Base-by-base conservation (phyloP, 2,329 filamentous ascomycete species). In the Ramularia endophylla region DNA sequence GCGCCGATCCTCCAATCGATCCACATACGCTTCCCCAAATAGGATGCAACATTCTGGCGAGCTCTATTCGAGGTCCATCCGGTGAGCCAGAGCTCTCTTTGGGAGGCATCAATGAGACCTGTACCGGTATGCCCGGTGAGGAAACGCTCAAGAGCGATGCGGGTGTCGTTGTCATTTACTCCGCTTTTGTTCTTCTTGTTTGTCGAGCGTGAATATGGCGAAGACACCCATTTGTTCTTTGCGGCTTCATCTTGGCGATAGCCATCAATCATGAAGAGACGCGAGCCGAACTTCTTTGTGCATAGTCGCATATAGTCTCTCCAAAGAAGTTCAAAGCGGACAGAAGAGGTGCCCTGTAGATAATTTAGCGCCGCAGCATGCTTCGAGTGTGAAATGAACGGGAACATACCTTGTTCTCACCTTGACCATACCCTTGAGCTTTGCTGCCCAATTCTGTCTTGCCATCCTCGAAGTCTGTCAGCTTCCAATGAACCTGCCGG, bases 1-100 rank as follows among this genome's bases (percentile, higher is more conserved):
- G 85, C 86, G 0, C 85, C 86, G 11, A 85, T 72, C 0, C 84
- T 76, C 86, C 86, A 92, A 61, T 90, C 85, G 16, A 90, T 79
- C 1, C 73, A 72, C 3, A 89, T 67, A 46, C 87, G 83, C 51
- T 86, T 87, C 0, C 83, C 65, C 1, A 89, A 66, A 58, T 86
- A 90, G 12, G 73, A 82, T 0, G 84, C 85, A 1, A 87, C 82
- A 40, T 89, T 88, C 60, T 89, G 84, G 2, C 85, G 70, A 0
- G 83, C 80, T 11, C 85, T 74, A 56, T 88, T 88, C 1, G 81
- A 84, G 0, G 85, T 88, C 59, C 87, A 89, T 0, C 85, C 86
- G 0, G 85, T 90, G 30, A 81, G 72, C 48, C 78, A 77, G 1
- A 90, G 66, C 59, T 92, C 85, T 20, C 85, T 75, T 57, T 86